A percentile compares a stretch with the other conserved stretches of the same genome.
Evolutionary conservation across 2,329 filamentous ascomycete genomes (phyloP).

Genomic region (Fusarium sp.): DNA sequence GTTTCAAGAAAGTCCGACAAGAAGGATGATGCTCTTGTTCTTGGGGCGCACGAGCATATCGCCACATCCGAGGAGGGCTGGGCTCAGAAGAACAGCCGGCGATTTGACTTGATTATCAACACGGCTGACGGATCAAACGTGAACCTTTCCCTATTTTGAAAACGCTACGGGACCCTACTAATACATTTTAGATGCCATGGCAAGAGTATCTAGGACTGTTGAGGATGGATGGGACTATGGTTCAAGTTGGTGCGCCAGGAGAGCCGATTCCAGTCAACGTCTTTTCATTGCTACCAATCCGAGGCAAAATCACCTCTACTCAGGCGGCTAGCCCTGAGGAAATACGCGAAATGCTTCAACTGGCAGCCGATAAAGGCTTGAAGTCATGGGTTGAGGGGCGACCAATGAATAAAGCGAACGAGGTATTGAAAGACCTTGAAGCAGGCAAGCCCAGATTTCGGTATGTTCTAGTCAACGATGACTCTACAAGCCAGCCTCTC

Average conservation of each 20-base stretch:
- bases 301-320: conserved; percentile 12
- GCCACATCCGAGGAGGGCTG: conserved; percentile 70
- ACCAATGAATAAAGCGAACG: conserved; percentile 69
- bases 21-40: conserved; percentile 66
- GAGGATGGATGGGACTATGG: conserved; percentile 68
- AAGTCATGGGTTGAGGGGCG: conserved; percentile 69
- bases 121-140: conserved; percentile 70
- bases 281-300: conserved; percentile 33
- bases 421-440: conserved; percentile 68
- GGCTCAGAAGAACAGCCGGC: conserved; percentile 66
- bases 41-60: conserved; percentile 71
- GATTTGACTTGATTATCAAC: conserved; percentile 81
- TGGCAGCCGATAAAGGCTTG: conserved; percentile 69
- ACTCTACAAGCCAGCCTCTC: too few species aligned
- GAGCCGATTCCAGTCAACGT: conserved; percentile 38
- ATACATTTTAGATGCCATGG: conserved; percentile 37
- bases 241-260: conserved; percentile 73
- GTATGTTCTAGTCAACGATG: conserved; percentile 59
- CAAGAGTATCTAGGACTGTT: conserved; percentile 52
- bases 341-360: conserved; percentile 71
- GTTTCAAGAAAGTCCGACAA: conserved; percentile 71
- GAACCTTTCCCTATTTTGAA: neutral
- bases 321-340: conserved; percentile 64
- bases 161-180: neutral
- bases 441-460: conserved; percentile 65